phyloP scores from a whole-genome alignment of 2,329 filamentous ascomycete genomes.

The Penicillium sclerotigenum region DNA sequence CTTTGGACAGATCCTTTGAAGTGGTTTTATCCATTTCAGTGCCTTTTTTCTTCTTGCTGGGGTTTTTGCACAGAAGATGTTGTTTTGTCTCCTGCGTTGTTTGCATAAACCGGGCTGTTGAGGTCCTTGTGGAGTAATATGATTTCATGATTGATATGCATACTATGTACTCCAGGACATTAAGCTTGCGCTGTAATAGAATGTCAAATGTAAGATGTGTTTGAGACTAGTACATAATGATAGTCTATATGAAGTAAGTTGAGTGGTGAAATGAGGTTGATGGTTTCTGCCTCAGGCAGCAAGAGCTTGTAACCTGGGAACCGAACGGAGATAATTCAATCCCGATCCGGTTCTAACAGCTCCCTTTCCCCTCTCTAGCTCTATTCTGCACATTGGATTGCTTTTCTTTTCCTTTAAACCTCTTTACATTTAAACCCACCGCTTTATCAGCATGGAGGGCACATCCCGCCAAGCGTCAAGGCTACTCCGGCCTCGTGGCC shows the following conservation, averaged over 20 bases:
- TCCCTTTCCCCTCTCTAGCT: slow-evolving; percentile 12
- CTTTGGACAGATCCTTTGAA: background rate
- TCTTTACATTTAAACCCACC: background rate
- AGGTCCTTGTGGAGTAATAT: slow-evolving; percentile 16
- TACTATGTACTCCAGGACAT: slow-evolving; percentile 3
- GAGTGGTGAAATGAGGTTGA: background rate
- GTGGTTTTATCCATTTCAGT: slow-evolving; percentile 6
- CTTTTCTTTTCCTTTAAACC: slow-evolving; percentile 2
- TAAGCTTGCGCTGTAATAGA: background rate
- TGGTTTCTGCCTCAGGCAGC: slow-evolving; percentile 27
- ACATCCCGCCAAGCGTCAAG: slow-evolving; percentile 35
- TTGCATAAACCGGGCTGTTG: slow-evolving; percentile 19
- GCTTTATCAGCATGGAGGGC: slow-evolving; percentile 36
- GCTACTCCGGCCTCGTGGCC: slow-evolving; percentile 29
- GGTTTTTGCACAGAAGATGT: slow-evolving; percentile 7
- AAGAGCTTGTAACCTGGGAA: background rate
- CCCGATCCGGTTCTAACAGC: slow-evolving; percentile 15
- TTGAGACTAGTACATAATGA: background rate
- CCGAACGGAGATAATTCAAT: slow-evolving; percentile 12
- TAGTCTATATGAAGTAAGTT: background rate
- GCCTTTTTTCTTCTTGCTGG: slow-evolving; percentile 4
- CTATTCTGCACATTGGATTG: background rate
- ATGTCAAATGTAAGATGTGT: background rate
- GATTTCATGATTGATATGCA: slow-evolving; percentile 18
- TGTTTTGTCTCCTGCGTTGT: slow-evolving; percentile 1